Evolutionary conservation across 768 basidiomycete genomes (phyloP), one percentile per base, ranked within the genome.

Genomic region (Mycena polygramma): DNA sequence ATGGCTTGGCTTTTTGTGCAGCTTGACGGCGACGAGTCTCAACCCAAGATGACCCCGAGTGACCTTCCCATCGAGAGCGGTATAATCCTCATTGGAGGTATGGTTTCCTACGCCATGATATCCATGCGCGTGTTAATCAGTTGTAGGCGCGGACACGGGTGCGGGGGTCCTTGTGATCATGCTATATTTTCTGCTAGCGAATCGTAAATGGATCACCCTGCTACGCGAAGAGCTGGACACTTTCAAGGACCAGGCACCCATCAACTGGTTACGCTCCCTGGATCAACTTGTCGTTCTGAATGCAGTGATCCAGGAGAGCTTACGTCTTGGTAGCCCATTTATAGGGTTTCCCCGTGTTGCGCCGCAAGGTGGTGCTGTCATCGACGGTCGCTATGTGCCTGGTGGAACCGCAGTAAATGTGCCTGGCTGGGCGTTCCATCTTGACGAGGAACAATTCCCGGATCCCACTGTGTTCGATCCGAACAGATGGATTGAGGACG

Each of bases 171-270:
- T 37, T n/a, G 10, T 58, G 4, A 10, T 58, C 10, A 7, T 52
- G 2, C 11, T 66, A 15, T 57, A 57, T 19, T 57, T 57, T 10
- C 54, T 65, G 43, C 39, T 55, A 0, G n/a, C 35, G 4, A 49
- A 66, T n/a, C 35, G 46, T n/a, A 49, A 57, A 30, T 66, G 64
- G 64, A 17, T 90, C 97, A 79, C 98, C 96, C 79, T 97, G 95
- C 14, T 95, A 91, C 80, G 98, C 96, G 93, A 98, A 2, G 57
- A 58, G 22, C 48, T 66, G 19, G 48, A 57, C 20, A 45, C 20
- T 2, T 11, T 26, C 4, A 19, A 49, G 13, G 22, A 26, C 4
- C 15, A 41, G 14, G 19, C 39, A 1, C 62, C 51, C 8, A 24
- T 15, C 37, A 41, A 39, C 8, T 20, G 6, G 19, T 24, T 60